Evolutionary conservation across 2,329 filamentous ascomycete genomes (phyloP).

Genomic region (Diatrype stigma): DNA sequence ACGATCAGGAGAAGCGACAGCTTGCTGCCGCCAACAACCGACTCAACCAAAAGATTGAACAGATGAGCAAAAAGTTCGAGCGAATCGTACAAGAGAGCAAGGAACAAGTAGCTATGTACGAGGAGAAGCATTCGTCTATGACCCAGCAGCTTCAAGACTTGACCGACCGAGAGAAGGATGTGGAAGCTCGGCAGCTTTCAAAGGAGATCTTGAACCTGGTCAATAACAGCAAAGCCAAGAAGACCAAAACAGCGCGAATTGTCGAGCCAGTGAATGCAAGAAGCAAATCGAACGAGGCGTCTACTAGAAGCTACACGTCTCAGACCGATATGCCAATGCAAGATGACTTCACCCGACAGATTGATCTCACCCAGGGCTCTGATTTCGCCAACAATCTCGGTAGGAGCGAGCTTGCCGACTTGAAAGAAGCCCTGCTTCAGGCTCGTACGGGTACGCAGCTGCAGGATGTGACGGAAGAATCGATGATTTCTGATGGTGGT

Average conservation of each 20-base stretch:
- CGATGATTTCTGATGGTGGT: constrained; percentile 14
- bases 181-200: constrained; percentile 19
- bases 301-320: constrained; percentile 30
- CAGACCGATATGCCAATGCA: constrained; percentile 29
- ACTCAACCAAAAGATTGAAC: constrained; percentile 41
- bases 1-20: constrained; percentile 18
- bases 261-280: constrained; percentile 24
- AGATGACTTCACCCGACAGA: constrained; percentile 33
- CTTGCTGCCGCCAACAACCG: constrained; percentile 14
- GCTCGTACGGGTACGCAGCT: constrained; percentile 21
- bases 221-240: constrained; percentile 23
- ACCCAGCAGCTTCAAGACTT: constrained; percentile 19
- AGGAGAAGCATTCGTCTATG: constrained; percentile 15
- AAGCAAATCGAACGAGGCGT: too few species aligned
- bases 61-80: constrained; percentile 28
- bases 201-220: constrained; percentile 20
- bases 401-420: constrained; percentile 18
- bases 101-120: constrained; percentile 15
- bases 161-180: constrained; percentile 14
- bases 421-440: constrained; percentile 18
- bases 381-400: constrained; percentile 28
- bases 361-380: constrained; percentile 31
- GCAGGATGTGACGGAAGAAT: constrained; percentile 16
- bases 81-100: constrained; percentile 24
- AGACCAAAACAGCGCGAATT: constrained; percentile 29